These are phyloP conservation scores for Trichoderma citrinoviride DNA, from an alignment of 2,329 filamentous ascomycete genomes.

Conservation along the genomic window DNA sequence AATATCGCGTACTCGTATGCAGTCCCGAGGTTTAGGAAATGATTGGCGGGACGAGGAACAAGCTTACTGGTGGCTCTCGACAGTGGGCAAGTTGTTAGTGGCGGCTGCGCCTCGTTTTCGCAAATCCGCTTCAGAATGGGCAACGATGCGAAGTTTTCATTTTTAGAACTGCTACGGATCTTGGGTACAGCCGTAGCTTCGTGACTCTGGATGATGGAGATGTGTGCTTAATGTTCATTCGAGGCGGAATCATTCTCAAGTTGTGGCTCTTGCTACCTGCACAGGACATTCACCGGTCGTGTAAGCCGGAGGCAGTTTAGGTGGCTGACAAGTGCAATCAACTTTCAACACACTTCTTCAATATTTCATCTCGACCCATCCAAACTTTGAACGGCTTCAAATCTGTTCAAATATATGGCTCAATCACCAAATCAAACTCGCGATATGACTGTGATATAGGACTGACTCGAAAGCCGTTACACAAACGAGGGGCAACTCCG, in stretches of 20 bases:
- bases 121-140: slow-evolving; percentile 3
- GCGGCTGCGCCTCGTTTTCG: slow-evolving; percentile 4
- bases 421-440: too few species aligned
- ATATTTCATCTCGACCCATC: too few species aligned
- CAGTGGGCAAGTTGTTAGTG: neutral
- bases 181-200: neutral
- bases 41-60: neutral
- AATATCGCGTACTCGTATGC: too few species aligned
- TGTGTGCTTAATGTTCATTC: too few species aligned
- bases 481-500: neutral
- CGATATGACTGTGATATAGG: neutral
- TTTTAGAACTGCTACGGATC: slow-evolving; percentile 10
- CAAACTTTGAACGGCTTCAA: too few species aligned
- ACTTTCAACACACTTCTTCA: too few species aligned
- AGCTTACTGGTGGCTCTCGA: neutral
- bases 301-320: too few species aligned
- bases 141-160: neutral
- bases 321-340: too few species aligned
- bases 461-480: neutral
- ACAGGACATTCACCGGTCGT: too few species aligned
- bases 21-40: neutral
- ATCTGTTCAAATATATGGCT: too few species aligned
- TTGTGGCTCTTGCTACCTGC: too few species aligned
- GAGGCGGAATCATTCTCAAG: slow-evolving; percentile 30
- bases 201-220: too few species aligned